Conservation (phyloP, 352 stramenopile genomes). For the Phytophthora pistaciae region DNA sequence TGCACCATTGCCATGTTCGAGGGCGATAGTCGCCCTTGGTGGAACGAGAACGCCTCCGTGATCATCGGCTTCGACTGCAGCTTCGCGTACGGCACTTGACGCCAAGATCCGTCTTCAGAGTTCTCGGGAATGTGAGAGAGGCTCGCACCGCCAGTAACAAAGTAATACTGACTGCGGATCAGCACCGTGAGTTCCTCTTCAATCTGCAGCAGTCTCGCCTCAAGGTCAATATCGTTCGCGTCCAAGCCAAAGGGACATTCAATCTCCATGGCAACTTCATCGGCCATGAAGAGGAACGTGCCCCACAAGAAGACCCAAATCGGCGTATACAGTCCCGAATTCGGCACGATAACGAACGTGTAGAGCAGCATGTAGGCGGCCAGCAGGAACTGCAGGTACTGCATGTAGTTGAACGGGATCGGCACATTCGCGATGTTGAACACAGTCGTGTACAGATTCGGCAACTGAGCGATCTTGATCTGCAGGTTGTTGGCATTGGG, state of each 20-base stretch:
- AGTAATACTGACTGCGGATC: constrained; percentile 81
- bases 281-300: constrained; percentile 80
- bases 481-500: constrained; percentile 67
- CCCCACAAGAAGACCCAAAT: constrained; percentile 83
- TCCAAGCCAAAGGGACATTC: constrained; percentile 79
- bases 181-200: constrained; percentile 81
- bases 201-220: constrained; percentile 69
- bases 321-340: constrained; percentile 70
- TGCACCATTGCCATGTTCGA: constrained; percentile 37
- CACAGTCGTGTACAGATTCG: constrained; percentile 74
- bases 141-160: constrained; percentile 59
- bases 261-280: constrained; percentile 82
- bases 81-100: constrained; percentile 20
- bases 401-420: constrained; percentile 90
- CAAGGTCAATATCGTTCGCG: constrained; percentile 80
- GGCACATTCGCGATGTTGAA: constrained; percentile 86
- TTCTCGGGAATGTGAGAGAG: constrained; percentile 32
- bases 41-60: constrained; percentile 51
- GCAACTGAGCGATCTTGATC: constrained; percentile 69
- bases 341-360: constrained; percentile 79
- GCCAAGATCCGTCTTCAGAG: constrained; percentile 24
- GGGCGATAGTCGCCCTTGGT: constrained; percentile 62
- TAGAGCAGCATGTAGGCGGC: constrained; percentile 79
- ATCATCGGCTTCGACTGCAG: constrained; percentile 19
- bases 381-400: constrained; percentile 77